Conservation (phyloP, 257 asterid genomes). For the Haberlea rhodopensis region DNA sequence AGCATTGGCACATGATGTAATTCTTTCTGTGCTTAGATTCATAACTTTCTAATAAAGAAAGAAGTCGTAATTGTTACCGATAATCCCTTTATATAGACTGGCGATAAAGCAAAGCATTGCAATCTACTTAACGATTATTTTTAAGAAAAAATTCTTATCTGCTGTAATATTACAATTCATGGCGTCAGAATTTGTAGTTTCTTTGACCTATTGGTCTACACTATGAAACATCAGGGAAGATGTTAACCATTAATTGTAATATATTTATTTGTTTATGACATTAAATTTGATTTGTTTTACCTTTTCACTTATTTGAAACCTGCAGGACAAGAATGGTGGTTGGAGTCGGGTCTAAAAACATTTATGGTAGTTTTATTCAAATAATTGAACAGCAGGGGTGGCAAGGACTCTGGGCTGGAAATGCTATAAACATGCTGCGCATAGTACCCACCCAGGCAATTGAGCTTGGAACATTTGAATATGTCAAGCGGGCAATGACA, state of each 20-base stretch:
- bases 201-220: neutral
- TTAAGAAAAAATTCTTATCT: neutral
- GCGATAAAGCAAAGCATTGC: neutral
- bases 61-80: neutral
- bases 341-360: slow-evolving; percentile 79
- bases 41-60: neutral
- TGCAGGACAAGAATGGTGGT: slow-evolving; percentile 99
- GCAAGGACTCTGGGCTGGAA: slow-evolving; percentile 98
- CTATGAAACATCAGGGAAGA: neutral
- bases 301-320: slow-evolving; percentile 20
- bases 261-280: neutral
- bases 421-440: slow-evolving; percentile 85
- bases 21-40: neutral
- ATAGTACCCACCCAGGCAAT: slow-evolving; percentile 93
- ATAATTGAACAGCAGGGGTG: slow-evolving; percentile 81
- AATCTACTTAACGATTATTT: neutral
- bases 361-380: slow-evolving; percentile 70
- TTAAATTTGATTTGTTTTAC: neutral
- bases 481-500: slow-evolving; percentile 80
- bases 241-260: neutral
- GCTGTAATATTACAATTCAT: neutral
- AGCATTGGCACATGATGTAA: slow-evolving; percentile 2
- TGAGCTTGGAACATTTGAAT: slow-evolving; percentile 90
- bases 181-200: neutral
- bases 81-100: neutral